phyloP scores from a whole-genome alignment of 306 rosid genomes.

The Parietaria judaica region DNA sequence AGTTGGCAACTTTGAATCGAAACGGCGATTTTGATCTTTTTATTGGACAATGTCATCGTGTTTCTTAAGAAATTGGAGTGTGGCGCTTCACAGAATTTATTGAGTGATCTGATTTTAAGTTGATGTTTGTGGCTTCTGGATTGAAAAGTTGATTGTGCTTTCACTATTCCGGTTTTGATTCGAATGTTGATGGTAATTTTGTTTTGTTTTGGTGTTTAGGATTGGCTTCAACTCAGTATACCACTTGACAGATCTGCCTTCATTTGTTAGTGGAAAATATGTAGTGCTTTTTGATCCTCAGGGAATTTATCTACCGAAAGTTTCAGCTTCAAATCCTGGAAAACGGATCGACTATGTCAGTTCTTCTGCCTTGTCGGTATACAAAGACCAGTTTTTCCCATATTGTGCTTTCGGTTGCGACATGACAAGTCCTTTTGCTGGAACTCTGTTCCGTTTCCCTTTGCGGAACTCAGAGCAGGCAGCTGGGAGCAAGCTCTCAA shows the following conservation, averaged over 20 bases:
- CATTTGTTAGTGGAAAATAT: slow-evolving; percentile 90
- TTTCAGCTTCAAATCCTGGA: slow-evolving; percentile 88
- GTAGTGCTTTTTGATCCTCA: slow-evolving; percentile 95
- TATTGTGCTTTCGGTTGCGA: slow-evolving; percentile 89
- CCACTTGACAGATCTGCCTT: slow-evolving; percentile 95
- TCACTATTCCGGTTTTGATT: background rate
- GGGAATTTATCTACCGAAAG: slow-evolving; percentile 80
- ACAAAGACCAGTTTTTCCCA: slow-evolving; percentile 79
- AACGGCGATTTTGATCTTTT: too few species aligned
- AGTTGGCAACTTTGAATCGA: too few species aligned
- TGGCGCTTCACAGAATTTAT: background rate
- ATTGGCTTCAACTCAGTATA: slow-evolving; percentile 98
- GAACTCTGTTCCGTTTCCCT: slow-evolving; percentile 92
- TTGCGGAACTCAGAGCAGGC: slow-evolving; percentile 76
- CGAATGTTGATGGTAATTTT: slow-evolving; percentile 5
- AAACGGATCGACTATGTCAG: slow-evolving; percentile 79
- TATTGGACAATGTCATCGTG: too few species aligned
- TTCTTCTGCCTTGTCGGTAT: slow-evolving; percentile 63
- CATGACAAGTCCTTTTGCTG: slow-evolving; percentile 70
- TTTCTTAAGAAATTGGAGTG: too few species aligned
- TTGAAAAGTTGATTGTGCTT: too few species aligned
- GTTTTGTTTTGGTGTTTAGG: slow-evolving; percentile 32
- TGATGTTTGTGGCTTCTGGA: background rate
- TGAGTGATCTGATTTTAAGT: slow-evolving; percentile 12
- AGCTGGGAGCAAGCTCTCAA: slow-evolving; percentile 72